These are phyloP conservation scores for Diutina siamensis DNA, from an alignment of 1,139 yeast species.

Conservation along the genomic window DNA sequence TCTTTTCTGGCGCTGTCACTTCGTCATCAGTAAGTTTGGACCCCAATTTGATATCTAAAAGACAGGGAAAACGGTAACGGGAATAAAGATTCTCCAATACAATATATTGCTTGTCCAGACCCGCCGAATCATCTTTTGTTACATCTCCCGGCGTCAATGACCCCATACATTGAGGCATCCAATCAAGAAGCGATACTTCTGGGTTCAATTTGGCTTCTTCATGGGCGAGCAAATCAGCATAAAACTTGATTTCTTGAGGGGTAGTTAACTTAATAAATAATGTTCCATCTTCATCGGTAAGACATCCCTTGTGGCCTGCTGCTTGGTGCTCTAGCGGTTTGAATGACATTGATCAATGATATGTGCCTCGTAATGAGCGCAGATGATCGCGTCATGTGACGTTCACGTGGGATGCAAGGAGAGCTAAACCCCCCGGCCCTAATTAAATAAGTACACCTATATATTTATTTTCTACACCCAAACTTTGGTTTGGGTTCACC, in stretches of 20 bases:
- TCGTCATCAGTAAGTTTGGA: slow-evolving; percentile 48
- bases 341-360: background rate
- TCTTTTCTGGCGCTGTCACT: slow-evolving; percentile 41
- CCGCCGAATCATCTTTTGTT: background rate
- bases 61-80: slow-evolving; percentile 55
- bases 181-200: slow-evolving; percentile 35
- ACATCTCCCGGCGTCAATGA: slow-evolving; percentile 22
- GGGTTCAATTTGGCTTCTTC: slow-evolving; percentile 15
- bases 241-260: slow-evolving; percentile 62
- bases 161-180: slow-evolving; percentile 40
- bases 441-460: no score
- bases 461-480: no score
- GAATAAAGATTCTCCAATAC: slow-evolving; percentile 64
- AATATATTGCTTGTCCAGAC: slow-evolving; percentile 22
- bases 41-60: slow-evolving; percentile 81
- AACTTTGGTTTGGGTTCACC: no score
- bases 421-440: no score
- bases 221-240: slow-evolving; percentile 23
- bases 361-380: no score
- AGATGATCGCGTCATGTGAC: no score
- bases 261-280: slow-evolving; percentile 62
- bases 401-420: no score
- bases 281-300: slow-evolving; percentile 41
- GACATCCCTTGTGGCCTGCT: slow-evolving; percentile 85
- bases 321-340: slow-evolving; percentile 33